These are phyloP conservation scores for Zanthoxylum bungeanum DNA, from an alignment of 345 rosid genomes.

Conservation along the genomic window DNA sequence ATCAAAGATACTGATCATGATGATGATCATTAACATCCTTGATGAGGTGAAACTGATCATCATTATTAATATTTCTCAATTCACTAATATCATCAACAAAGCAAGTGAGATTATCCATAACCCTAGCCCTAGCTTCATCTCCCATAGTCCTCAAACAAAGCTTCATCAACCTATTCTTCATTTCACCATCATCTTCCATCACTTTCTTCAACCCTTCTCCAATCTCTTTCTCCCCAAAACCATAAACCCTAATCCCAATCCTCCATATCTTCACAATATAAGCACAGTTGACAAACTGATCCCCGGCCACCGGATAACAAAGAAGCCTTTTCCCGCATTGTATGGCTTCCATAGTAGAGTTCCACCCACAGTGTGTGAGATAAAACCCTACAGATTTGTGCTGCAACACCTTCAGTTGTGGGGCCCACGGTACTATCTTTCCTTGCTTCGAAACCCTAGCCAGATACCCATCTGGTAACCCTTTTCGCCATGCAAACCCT, in stretches of 20 bases:
- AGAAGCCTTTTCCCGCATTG: conserved; percentile 40
- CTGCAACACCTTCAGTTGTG: conserved; percentile 51
- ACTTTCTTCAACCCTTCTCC: conserved; percentile 44
- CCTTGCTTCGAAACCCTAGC: conserved; percentile 46
- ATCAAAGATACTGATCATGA: background rate
- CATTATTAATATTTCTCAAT: background rate
- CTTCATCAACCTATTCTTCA: conserved; percentile 35
- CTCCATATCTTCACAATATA: conserved; percentile 57
- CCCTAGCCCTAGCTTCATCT: conserved; percentile 26
- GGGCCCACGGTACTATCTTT: conserved; percentile 68
- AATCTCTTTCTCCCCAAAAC: conserved; percentile 41
- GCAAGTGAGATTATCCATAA: conserved; percentile 18
- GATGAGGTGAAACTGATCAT: background rate
- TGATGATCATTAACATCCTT: background rate
- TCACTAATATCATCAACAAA: conserved; percentile 28
- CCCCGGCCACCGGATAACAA: conserved; percentile 80
- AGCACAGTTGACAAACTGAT: conserved; percentile 70
- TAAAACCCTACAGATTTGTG: conserved; percentile 52
- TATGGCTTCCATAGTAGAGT: conserved; percentile 70
- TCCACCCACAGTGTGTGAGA: conserved; percentile 91
- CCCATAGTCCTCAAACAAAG: conserved; percentile 42
- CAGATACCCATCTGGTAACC: conserved; percentile 44
- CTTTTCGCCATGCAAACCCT: conserved; percentile 47
- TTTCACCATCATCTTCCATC: conserved; percentile 44
- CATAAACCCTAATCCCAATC: conserved; percentile 50